A percentile compares a stretch with the other conserved stretches of the same genome.
Conservation (phyloP, 176 grass and related monocot species). For the Canna indica region DNA sequence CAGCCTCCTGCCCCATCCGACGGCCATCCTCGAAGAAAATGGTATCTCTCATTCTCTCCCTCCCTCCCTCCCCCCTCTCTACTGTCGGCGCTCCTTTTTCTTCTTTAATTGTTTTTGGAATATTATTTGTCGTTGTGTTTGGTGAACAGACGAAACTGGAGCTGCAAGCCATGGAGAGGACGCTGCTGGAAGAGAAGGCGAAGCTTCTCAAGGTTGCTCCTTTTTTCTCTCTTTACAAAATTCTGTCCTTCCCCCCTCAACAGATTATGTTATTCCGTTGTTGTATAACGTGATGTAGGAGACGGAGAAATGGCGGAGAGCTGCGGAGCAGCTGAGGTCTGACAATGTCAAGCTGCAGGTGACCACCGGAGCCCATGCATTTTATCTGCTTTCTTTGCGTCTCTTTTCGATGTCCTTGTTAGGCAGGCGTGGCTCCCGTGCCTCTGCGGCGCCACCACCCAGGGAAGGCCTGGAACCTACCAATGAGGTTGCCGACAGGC, state of each 20-base stretch:
- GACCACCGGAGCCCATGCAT: neutral
- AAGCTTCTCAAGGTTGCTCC: slow-evolving; percentile 13
- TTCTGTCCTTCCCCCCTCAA: neutral
- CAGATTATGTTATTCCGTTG: neutral
- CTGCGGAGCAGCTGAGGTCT: slow-evolving; percentile 26
- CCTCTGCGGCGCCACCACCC: neutral
- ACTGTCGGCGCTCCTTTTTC: neutral
- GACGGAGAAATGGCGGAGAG: slow-evolving; percentile 27
- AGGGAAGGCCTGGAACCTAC: too few species aligned
- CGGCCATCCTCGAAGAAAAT: slow-evolving; percentile 48
- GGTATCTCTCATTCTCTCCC: slow-evolving; percentile 9
- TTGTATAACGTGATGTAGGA: slow-evolving; percentile 19
- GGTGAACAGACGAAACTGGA: slow-evolving; percentile 42
- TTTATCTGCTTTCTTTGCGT: neutral
- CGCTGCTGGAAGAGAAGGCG: slow-evolving; percentile 46
- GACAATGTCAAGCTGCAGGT: slow-evolving; percentile 50
- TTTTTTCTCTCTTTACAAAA: neutral
- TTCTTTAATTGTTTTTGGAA: neutral
- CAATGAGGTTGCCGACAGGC: too few species aligned
- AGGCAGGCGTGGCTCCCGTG: neutral
- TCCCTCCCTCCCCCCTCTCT: neutral
- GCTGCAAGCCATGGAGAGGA: slow-evolving; percentile 35
- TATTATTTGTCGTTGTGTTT: neutral
- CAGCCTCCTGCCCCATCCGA: slow-evolving; percentile 19
- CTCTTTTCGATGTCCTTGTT: neutral